A percentile compares a stretch with the other conserved stretches of the same genome.
phyloP scores from a whole-genome alignment of 2,329 filamentous ascomycete species.

The Trichoderma koningiopsis region DNA sequence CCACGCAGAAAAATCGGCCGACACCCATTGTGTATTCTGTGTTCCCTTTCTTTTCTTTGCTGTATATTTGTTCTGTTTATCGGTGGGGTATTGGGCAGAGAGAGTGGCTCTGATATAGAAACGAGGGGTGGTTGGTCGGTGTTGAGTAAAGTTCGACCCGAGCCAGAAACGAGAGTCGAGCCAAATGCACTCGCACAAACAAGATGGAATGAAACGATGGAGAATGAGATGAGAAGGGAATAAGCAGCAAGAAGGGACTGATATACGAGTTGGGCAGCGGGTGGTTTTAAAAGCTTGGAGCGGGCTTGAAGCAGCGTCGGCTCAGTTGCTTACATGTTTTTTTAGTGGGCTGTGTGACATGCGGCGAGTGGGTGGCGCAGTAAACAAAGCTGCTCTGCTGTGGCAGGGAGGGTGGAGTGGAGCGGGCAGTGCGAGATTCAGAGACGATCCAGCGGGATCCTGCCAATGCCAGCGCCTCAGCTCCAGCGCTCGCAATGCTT shows the following conservation, averaged over 20 bases:
- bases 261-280: conserved; percentile 22
- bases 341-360: conserved; percentile 17
- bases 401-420: conserved; percentile 9
- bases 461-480: neutral
- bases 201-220: conserved; percentile 19
- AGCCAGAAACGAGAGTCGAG: conserved; percentile 16
- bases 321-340: neutral
- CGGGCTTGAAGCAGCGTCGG: conserved; percentile 16
- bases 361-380: conserved; percentile 26
- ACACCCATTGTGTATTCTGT: conserved; percentile 50
- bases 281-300: conserved; percentile 25
- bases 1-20: conserved; percentile 83
- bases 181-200: neutral
- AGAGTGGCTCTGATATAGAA: neutral
- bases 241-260: neutral
- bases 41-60: neutral
- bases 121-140: conserved; percentile 10
- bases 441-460: conserved; percentile 4
- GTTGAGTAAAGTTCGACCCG: neutral
- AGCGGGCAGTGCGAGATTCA: conserved; percentile 22
- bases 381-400: conserved; percentile 4
- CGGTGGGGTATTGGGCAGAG: conserved; percentile 10
- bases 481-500: neutral
- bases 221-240: neutral
- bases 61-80: conserved; percentile 4